phyloP scores from a whole-genome alignment of 176 grass and related monocot species.

The Pontederia crassipes region DNA sequence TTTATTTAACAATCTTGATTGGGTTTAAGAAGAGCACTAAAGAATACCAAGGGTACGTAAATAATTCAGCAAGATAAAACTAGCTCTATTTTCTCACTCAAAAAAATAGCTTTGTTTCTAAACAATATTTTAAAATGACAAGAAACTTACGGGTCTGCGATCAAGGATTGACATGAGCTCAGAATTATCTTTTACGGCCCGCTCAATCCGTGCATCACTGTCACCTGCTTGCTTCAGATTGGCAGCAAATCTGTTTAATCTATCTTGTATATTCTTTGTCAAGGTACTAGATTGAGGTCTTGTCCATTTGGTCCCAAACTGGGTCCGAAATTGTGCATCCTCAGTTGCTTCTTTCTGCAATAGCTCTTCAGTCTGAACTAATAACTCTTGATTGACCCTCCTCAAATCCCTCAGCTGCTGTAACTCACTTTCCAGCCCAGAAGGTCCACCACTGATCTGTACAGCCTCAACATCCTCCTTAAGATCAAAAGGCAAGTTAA shows the following conservation, averaged over 20 bases:
- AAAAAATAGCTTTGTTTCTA: no score
- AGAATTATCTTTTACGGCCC: constrained; percentile 13
- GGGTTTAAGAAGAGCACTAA: no score
- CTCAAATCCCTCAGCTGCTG: constrained; percentile 33
- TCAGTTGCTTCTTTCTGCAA: constrained; percentile 25
- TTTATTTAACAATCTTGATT: no score
- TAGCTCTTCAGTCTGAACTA: constrained; percentile 28
- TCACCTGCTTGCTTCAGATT: constrained; percentile 30
- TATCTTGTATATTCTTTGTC: constrained; percentile 27
- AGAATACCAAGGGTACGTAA: no score
- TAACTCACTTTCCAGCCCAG: constrained; percentile 27
- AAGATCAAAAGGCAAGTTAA: constrained; percentile 23
- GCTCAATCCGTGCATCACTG: constrained; percentile 24
- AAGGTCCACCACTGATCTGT: constrained; percentile 29
- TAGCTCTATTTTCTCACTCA: no score
- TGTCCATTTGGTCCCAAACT: constrained; percentile 24
- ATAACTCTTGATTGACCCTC: constrained; percentile 30
- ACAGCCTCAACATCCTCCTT: constrained; percentile 22
- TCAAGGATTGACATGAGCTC: constrained; percentile 29
- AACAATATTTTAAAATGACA: neutral
- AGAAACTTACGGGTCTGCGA: constrained; percentile 22
- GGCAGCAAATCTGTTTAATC: constrained; percentile 22
- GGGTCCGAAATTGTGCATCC: constrained; percentile 22
- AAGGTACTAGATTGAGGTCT: constrained; percentile 20
- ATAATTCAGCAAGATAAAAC: no score